A percentile compares a stretch with the other conserved stretches of the same genome.
Conservation (phyloP, 1,284 basidiomycete genomes). For the Thecaphora frezii region DNA sequence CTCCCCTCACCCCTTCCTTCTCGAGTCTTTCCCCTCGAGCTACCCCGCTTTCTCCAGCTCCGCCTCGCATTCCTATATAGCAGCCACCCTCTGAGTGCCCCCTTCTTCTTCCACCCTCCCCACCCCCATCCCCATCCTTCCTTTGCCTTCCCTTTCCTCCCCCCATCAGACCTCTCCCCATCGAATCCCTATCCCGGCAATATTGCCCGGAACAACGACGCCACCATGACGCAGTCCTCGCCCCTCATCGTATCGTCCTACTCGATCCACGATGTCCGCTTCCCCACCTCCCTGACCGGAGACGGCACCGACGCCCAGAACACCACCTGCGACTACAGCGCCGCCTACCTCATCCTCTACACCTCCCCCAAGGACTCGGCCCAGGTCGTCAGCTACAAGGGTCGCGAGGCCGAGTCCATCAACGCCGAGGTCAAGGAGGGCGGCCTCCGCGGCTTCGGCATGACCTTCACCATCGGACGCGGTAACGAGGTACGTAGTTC, state of each 20-base stretch:
- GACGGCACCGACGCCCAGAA: conserved; percentile 92
- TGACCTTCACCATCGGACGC: conserved; percentile 46
- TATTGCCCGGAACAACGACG: too few species aligned
- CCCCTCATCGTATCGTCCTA: conserved; percentile 32
- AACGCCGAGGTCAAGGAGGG: conserved; percentile 36
- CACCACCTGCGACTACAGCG: conserved; percentile 84
- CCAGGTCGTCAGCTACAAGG: conserved; percentile 28
- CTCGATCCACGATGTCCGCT: conserved; percentile 33
- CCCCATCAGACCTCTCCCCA: too few species aligned
- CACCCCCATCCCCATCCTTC: neutral
- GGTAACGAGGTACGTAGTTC: conserved; percentile 69
- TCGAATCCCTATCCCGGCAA: too few species aligned
- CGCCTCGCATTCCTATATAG: too few species aligned
- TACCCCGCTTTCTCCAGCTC: too few species aligned
- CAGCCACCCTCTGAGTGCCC: too few species aligned
- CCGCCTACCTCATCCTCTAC: conserved; percentile 80
- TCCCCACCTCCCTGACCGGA: conserved; percentile 65
- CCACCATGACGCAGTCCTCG: conserved; percentile 23
- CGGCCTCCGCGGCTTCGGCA: conserved; percentile 65
- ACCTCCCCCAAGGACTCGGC: conserved; percentile 63
- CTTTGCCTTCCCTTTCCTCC: neutral
- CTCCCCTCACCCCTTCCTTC: too few species aligned
- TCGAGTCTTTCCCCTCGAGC: too few species aligned
- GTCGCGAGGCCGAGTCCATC: conserved; percentile 31
- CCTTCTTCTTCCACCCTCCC: neutral